Evolutionary conservation across 352 stramenopile species (phyloP).

Genomic region (Phytophthora capsici): DNA sequence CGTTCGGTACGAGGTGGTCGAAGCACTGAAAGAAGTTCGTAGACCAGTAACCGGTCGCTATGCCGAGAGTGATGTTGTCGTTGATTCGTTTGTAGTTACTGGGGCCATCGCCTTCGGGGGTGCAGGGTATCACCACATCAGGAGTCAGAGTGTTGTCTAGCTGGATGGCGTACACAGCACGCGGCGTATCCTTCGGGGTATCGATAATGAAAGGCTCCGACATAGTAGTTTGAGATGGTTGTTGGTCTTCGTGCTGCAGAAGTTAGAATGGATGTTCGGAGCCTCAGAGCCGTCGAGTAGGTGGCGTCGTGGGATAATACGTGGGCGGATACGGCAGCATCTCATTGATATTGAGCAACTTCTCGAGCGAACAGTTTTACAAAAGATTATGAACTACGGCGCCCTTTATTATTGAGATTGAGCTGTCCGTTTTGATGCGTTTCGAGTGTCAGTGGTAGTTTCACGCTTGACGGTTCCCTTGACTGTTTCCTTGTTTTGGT

Average conservation of each 20-base stretch:
- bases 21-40: conserved; percentile 52
- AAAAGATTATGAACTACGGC: no score
- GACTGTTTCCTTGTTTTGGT: neutral
- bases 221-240: conserved; percentile 16
- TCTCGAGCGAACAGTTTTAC: no score
- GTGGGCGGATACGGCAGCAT: no score
- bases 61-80: conserved; percentile 27
- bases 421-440: no score
- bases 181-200: conserved; percentile 24
- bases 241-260: conserved; percentile 11
- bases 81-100: conserved; percentile 32
- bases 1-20: conserved; percentile 54
- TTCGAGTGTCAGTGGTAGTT: no score
- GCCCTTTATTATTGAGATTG: no score
- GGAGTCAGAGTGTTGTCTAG: conserved; percentile 24
- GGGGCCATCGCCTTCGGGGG: conserved; percentile 19
- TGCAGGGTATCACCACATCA: conserved; percentile 18
- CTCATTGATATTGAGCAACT: no score
- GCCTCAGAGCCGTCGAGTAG: conserved; percentile 2
- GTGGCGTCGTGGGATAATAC: no score
- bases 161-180: conserved; percentile 29
- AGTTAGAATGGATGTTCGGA: conserved; percentile 10
- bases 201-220: conserved; percentile 12
- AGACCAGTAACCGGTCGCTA: conserved; percentile 38
- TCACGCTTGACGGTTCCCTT: no score